Base-by-base conservation (phyloP, 768 basidiomycete genomes). In the Rhizopogon sp. region DNA sequence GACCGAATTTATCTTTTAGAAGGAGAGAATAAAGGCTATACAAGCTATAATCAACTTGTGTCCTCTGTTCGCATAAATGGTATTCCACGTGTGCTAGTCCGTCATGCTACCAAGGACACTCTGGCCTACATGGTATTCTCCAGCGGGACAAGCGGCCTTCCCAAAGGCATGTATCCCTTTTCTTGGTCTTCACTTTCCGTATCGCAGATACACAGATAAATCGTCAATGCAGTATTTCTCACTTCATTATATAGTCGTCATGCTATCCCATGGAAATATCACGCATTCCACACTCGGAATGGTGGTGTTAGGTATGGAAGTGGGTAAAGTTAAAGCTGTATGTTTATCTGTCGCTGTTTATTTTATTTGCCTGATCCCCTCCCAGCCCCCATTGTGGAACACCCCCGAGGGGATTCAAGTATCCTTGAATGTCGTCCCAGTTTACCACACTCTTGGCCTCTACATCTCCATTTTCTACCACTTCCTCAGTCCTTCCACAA, bases 101-200 rank as follows among this genome's bases (percentile, higher is more conserved):
- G 70, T 35, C 70, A 75, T 0, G 83, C 77, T 0, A 69, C 59
- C 17, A 74, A 74, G 53, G 69, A 81, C 56, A 83, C 81, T 0
- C 64, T 85, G 5, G 85, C 82, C 1, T 87, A 87, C 62, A 70
- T 87, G 6, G 71, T 85, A 0, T 85, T 84, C 62, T 88, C 85
- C 0, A 87, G 85, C 62, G 85, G 86, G 17, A 87, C 85, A 0
- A 86, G 77, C 56, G 86, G 85, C 0, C 69, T 80, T 10, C 85
- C 86, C 0, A 87, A 88, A 78, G 83, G 84, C 80, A 16, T 8
- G 62, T 50, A 2, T 46, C 29, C 14, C 20, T 22, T 44, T 47
- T 22, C 5, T 20, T n/a, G 8, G 20, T 49, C 22, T 20, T 37
- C 17, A 14, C n/a, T 43, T 9, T 41, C 31, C 45, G 14, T 50